A percentile compares a stretch with the other conserved stretches of the same genome.
Evolutionary conservation across 208 protist genomes (phyloP).

Genomic region (Trypanosoma lewisi): DNA sequence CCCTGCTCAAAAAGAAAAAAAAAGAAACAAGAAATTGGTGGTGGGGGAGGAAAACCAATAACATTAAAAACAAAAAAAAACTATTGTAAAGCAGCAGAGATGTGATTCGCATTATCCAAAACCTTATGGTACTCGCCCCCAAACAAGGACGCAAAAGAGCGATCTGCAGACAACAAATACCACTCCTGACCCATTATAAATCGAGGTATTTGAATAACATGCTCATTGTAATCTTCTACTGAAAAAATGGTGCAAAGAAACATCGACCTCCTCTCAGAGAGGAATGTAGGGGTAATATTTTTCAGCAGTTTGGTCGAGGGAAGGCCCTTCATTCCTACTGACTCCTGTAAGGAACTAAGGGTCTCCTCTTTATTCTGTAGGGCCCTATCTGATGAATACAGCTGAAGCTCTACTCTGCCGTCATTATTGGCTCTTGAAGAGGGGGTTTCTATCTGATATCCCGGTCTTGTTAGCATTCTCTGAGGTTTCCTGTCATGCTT

Average conservation of each 20-base stretch:
- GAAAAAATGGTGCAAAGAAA: slow-evolving; percentile 30
- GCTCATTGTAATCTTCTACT: slow-evolving; percentile 4
- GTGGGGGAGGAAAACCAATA: too few relatives aligned
- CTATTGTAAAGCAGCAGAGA: not conserved
- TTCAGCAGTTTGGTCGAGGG: not conserved
- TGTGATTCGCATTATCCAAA: slow-evolving; percentile 4
- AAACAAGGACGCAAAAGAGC: slow-evolving; percentile 4
- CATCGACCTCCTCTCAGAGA: slow-evolving; percentile 1
- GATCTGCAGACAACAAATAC: slow-evolving; percentile 6
- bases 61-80: too few relatives aligned
- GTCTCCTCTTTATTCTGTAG: slow-evolving; percentile 5
- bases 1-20: slow-evolving; percentile 10
- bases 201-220: slow-evolving; percentile 7
- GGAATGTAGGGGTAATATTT: slow-evolving; percentile 14
- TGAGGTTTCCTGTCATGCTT: not conserved
- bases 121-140: slow-evolving; percentile 18
- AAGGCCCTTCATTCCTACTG: slow-evolving; percentile 11
- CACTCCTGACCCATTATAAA: not conserved
- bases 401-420: not conserved
- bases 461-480: not conserved
- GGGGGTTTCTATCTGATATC: not conserved
- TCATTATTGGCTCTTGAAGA: not conserved
- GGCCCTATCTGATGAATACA: slow-evolving; percentile 19
- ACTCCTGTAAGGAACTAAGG: slow-evolving; percentile 13
- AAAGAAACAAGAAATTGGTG: slow-evolving; percentile 4